Base-by-base conservation (phyloP, 1,284 basidiomycete species). In the Caloboletus inedulis region DNA sequence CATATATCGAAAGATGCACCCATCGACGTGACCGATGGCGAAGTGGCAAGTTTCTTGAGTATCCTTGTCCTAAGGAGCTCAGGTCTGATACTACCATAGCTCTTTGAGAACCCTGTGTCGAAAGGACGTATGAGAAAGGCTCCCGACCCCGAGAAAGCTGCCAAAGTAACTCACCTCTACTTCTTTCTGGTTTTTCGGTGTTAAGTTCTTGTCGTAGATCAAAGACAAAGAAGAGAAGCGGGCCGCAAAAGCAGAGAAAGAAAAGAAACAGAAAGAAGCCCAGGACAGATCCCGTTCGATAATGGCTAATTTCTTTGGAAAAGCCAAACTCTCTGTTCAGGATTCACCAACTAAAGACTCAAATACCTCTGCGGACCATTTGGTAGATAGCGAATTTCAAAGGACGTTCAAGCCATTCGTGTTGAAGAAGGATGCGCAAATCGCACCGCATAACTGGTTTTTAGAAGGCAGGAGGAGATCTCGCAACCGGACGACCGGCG, bases 371-470 rank as follows among this genome's bases (percentile, higher is more conserved):
- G 69, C 75, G 6, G 74, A 71, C 9, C 68, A 78, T 36, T 77
- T 76, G 1, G 63, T 62, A n/a, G 70, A 74, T 36, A 79, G 79
- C 7, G 89, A 93, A 44, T 94, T 89, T 61, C 77, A 85, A 52
- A 80, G 74, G 59, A 76, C 78, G 0, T 94, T 94, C 74, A 85
- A 81, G 58, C 83, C 89, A 1, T 94, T 92, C 64, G 74, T 82
- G 7, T 59, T 88, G 55, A 89, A 87, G 72, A 89, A 86, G 59
- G 87, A 82, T 55, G 79, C 81, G 5, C 74, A 77, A 25, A 60
- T 92, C 14, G 89, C 91, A 4, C 86, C 87, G 0, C 64, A 77
- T 39, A 93, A 92, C 61, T 81, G 80, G 72, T 91, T 91, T 70
- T 62, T 69, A 47, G 62, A 69, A 44, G 49, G 60, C 35, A 70